Conservation (phyloP, 1,284 basidiomycete species). For the Trichosporon sp. region DNA sequence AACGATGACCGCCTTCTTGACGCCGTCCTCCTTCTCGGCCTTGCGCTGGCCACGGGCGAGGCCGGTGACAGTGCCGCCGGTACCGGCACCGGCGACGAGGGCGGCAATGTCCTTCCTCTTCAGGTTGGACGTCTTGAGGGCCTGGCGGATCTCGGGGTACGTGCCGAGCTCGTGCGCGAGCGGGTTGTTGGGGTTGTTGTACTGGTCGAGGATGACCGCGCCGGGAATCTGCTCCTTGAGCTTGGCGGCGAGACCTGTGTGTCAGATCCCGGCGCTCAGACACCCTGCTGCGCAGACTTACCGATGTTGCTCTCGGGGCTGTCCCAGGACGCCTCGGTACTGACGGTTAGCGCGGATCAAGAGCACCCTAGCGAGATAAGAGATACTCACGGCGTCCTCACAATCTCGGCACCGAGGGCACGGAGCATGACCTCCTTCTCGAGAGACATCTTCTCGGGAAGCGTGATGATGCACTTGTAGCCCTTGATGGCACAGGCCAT, state of each 20-base stretch:
- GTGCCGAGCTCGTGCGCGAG: conserved; percentile 82
- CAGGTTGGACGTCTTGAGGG: conserved; percentile 43
- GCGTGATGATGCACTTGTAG: conserved; percentile 70
- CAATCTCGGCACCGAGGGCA: conserved; percentile 86
- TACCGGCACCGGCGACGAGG: conserved; percentile 84
- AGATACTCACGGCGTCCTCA: conserved; percentile 89
- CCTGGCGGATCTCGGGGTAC: conserved; percentile 75
- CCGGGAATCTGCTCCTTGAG: conserved; percentile 74
- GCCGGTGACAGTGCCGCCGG: conserved; percentile 90
- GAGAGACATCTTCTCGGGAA: conserved; percentile 94
- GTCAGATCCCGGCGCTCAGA: neutral
- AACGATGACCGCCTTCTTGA: conserved; percentile 56
- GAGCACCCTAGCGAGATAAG: neutral
- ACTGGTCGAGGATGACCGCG: conserved; percentile 90
- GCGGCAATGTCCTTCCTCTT: conserved; percentile 64
- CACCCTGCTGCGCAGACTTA: conserved; percentile 50
- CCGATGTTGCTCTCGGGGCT: conserved; percentile 81
- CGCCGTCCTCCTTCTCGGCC: conserved; percentile 26
- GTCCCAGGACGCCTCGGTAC: conserved; percentile 46
- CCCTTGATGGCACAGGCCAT: conserved; percentile 69
- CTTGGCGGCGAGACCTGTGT: conserved; percentile 70
- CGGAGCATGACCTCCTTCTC: conserved; percentile 92
- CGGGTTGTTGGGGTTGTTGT: conserved; percentile 68
- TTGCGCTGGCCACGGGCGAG: conserved; percentile 77
- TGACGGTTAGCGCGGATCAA: conserved; percentile 14